Evolutionary conservation across 2,329 filamentous ascomycete genomes (phyloP).

Genomic region (Phialocephala sp.): DNA sequence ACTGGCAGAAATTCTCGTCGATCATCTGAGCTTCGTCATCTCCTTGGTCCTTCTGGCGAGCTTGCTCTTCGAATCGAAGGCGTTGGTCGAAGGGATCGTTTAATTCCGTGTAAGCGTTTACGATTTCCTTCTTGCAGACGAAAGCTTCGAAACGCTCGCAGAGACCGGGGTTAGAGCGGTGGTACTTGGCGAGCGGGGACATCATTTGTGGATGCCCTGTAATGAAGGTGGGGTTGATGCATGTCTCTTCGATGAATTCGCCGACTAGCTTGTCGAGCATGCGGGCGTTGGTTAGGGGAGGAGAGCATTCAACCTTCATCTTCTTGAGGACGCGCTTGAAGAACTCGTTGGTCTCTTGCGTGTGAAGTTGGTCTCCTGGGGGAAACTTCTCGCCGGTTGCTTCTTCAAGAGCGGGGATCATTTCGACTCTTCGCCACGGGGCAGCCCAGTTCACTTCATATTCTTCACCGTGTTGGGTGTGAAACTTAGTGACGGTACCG

Average conservation of each 20-base stretch:
- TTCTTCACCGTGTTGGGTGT: conserved; percentile 82
- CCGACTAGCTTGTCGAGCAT: conserved; percentile 96
- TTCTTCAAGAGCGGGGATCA: conserved; percentile 93
- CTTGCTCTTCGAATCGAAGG: conserved; percentile 91
- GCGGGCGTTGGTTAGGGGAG: conserved; percentile 89
- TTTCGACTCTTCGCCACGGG: conserved; percentile 92
- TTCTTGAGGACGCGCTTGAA: conserved; percentile 84
- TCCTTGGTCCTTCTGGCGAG: conserved; percentile 91
- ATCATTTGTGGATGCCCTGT: conserved; percentile 86
- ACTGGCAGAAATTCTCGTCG: conserved; percentile 93
- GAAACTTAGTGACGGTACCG: conserved; percentile 82
- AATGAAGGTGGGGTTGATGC: conserved; percentile 92
- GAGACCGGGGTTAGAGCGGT: conserved; percentile 79
- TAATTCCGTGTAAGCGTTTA: conserved; percentile 95
- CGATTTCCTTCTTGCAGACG: conserved; percentile 96
- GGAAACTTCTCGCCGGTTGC: conserved; percentile 94
- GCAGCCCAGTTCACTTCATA: conserved; percentile 96
- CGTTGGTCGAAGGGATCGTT: conserved; percentile 97
- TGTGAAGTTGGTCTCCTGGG: conserved; percentile 86
- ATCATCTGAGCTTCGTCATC: conserved; percentile 96
- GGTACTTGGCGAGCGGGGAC: conserved; percentile 96
- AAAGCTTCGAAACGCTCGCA: conserved; percentile 98
- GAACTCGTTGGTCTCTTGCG: conserved; percentile 84
- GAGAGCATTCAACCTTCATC: conserved; percentile 86
- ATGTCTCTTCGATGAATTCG: conserved; percentile 93